Conservation (phyloP, 768 basidiomycete genomes). For the Suillus brevipes region DNA sequence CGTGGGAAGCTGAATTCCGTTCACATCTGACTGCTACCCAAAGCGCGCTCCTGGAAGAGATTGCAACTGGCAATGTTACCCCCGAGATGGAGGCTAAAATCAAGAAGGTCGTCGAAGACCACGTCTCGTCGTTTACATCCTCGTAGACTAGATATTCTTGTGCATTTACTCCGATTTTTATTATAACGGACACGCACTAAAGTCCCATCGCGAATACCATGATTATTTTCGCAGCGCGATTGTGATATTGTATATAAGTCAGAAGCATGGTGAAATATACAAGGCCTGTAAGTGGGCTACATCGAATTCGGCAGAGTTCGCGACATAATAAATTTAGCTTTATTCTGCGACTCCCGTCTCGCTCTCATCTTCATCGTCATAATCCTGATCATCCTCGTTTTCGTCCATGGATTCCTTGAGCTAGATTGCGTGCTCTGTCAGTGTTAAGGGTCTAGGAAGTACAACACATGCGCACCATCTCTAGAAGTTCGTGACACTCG, state of each 20-base stretch:
- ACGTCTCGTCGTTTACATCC: constrained; percentile 77
- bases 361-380: constrained; percentile 26
- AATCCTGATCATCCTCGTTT: constrained; percentile 57
- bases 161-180: background rate
- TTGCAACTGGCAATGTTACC: constrained; percentile 79
- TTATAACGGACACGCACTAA: constrained; percentile 1
- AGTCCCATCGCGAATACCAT: constrained; percentile 28
- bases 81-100: constrained; percentile 91
- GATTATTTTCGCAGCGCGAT: constrained; percentile 27
- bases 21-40: constrained; percentile 79
- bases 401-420: constrained; percentile 85
- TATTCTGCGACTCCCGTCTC: constrained; percentile 11
- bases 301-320: background rate
- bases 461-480: constrained; percentile 64
- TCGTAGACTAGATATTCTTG: constrained; percentile 13
- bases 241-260: constrained; percentile 6
- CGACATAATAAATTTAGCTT: background rate
- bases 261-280: constrained; percentile 2
- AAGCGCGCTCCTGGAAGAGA: constrained; percentile 76
- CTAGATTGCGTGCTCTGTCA: constrained; percentile 35
- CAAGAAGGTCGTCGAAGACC: constrained; percentile 92
- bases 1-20: constrained; percentile 93
- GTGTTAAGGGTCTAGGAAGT: background rate
- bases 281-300: background rate
- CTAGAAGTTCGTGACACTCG: constrained; percentile 93